Percentiles rank a stretch among this genome's conserved stretches.
Conservation (phyloP, 495 filamentous ascomycete genomes). For the Annulohypoxylon moriforme region DNA sequence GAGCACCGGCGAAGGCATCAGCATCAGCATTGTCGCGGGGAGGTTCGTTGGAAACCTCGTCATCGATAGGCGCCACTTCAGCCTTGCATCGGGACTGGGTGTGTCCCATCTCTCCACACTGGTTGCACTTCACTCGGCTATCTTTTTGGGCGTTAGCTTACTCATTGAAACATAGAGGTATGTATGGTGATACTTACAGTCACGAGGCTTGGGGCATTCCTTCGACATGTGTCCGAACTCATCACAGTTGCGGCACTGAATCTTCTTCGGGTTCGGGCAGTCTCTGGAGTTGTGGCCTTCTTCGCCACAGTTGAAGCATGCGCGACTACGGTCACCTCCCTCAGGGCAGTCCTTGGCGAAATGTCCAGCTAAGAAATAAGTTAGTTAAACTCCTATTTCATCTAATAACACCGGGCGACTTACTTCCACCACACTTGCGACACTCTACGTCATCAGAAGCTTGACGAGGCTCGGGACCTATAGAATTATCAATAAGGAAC, state of each 20-base stretch:
- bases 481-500: conserved; percentile 59
- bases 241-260: conserved; percentile 81
- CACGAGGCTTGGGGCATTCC: conserved; percentile 80
- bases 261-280: conserved; percentile 57
- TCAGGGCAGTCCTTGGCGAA: conserved; percentile 86
- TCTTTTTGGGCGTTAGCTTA: conserved; percentile 51
- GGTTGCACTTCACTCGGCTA: conserved; percentile 77
- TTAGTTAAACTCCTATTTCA: conserved; percentile 24
- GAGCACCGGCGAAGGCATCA: too few species aligned
- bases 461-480: conserved; percentile 70
- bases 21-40: background rate
- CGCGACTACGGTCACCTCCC: conserved; percentile 56
- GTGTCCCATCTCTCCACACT: conserved; percentile 82
- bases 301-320: conserved; percentile 72
- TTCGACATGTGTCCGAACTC: conserved; percentile 74
- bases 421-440: conserved; percentile 78
- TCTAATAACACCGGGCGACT: conserved; percentile 26
- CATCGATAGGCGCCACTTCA: conserved; percentile 28
- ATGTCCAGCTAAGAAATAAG: conserved; percentile 71
- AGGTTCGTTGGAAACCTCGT: conserved; percentile 2
- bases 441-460: conserved; percentile 79
- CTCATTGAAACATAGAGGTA: background rate
- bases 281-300: conserved; percentile 57
- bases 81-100: conserved; percentile 70
- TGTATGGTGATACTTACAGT: conserved; percentile 62